phyloP scores from a whole-genome alignment of 768 basidiomycete species.

The Lyophyllum atratum region DNA sequence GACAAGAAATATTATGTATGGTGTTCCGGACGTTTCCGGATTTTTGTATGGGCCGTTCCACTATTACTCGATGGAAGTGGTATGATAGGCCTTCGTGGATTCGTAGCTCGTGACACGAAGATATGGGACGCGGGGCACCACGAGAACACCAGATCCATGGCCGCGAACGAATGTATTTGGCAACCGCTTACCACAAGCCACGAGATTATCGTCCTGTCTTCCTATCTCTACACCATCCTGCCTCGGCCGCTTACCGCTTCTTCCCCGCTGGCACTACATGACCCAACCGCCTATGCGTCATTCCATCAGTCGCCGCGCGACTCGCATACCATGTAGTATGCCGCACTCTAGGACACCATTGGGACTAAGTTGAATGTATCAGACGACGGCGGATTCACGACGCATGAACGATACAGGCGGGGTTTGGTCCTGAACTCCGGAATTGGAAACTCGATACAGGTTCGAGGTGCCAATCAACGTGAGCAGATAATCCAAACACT shows the following conservation, averaged over 20 bases:
- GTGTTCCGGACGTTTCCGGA: neutral
- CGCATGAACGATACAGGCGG: neutral
- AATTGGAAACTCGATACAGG: neutral
- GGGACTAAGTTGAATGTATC: neutral
- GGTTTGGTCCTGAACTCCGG: neutral
- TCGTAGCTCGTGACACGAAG: conserved; percentile 9
- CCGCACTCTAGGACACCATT: neutral
- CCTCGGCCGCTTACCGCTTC: no score
- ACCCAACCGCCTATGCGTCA: no score
- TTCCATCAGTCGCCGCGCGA: no score
- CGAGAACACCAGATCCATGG: neutral
- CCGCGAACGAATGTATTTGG: conserved; percentile 1
- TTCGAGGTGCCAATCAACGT: neutral
- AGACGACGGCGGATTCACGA: neutral
- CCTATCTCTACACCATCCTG: no score
- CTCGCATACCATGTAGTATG: no score
- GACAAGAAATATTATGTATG: no score
- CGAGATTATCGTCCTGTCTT: no score
- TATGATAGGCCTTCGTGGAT: neutral
- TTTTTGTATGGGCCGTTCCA: neutral
- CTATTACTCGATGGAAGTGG: neutral
- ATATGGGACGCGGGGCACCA: neutral
- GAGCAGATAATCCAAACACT: neutral
- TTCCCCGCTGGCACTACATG: no score
- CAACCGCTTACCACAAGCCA: no score